Conservation (phyloP, 2,329 filamentous ascomycete species). For the Botrytis squamosa region DNA sequence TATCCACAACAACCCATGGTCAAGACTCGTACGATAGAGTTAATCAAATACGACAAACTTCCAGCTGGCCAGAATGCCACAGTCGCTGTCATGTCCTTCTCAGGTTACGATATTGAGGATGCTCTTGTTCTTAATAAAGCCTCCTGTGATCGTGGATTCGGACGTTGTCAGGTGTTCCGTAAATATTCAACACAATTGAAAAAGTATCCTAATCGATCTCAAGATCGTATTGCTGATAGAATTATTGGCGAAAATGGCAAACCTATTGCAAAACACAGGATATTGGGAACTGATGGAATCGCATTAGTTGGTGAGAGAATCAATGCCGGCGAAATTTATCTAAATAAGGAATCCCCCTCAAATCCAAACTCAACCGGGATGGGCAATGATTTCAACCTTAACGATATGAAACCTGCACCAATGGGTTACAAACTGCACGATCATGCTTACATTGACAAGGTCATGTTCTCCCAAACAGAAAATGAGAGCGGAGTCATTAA, state of each 20-base stretch:
- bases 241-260: conserved; percentile 55
- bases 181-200: conserved; percentile 87
- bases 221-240: conserved; percentile 63
- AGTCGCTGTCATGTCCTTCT: conserved; percentile 99
- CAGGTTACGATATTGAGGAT: conserved; percentile 99
- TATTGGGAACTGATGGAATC: conserved; percentile 82
- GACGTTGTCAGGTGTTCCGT: conserved; percentile 95
- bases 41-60: conserved; percentile 95
- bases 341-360: conserved; percentile 84
- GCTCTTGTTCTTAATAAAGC: conserved; percentile 95
- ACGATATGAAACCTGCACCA: conserved; percentile 63
- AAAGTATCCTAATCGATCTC: conserved; percentile 79
- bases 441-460: conserved; percentile 89
- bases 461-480: conserved; percentile 88
- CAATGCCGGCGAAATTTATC: conserved; percentile 76
- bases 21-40: conserved; percentile 92
- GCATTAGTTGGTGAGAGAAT: conserved; percentile 83
- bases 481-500: conserved; percentile 86
- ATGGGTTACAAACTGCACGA: conserved; percentile 82
- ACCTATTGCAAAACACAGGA: conserved; percentile 65
- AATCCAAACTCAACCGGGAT: conserved; percentile 74
- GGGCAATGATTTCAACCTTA: conserved; percentile 62
- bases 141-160: conserved; percentile 91
- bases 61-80: conserved; percentile 96
- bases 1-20: conserved; percentile 98